Evolutionary conservation across 306 rosid species (phyloP).

Genomic region (Alnus glutinosa): DNA sequence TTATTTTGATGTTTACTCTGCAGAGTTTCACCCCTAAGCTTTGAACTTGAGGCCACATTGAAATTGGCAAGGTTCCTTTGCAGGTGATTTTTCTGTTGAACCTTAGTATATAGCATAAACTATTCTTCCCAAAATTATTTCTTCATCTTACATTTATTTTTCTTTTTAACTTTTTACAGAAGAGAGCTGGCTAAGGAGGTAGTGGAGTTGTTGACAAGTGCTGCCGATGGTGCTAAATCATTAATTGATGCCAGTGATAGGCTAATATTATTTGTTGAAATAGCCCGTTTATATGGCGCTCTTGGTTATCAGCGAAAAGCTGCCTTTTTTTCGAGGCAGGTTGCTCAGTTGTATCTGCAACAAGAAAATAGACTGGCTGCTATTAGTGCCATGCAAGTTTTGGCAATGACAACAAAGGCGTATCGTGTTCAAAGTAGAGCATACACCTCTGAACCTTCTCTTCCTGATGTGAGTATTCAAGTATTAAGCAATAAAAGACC

Average conservation of each 20-base stretch:
- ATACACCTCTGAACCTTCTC: slow-evolving; percentile 44
- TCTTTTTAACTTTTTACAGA: slow-evolving; percentile 43
- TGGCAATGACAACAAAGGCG: slow-evolving; percentile 95
- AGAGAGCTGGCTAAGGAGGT: slow-evolving; percentile 93
- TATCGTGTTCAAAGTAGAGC: slow-evolving; percentile 95
- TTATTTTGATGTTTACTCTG: slow-evolving; percentile 31
- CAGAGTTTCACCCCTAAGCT: slow-evolving; percentile 97
- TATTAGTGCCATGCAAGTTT: slow-evolving; percentile 98
- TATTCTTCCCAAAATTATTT: not conserved
- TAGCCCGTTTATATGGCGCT: slow-evolving; percentile 93
- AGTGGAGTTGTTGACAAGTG: slow-evolving; percentile 80
- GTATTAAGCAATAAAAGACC: slow-evolving; percentile 17
- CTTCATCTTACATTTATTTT: not conserved
- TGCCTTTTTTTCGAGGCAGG: slow-evolving; percentile 95
- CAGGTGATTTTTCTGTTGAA: slow-evolving; percentile 53
- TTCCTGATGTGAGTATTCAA: slow-evolving; percentile 60
- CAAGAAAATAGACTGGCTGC: slow-evolving; percentile 93
- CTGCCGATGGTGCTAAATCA: slow-evolving; percentile 97
- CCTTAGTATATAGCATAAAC: not conserved
- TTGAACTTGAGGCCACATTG: slow-evolving; percentile 97
- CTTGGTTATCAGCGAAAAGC: slow-evolving; percentile 97
- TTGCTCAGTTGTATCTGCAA: slow-evolving; percentile 93
- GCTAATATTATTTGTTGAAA: slow-evolving; percentile 79
- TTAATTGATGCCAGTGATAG: slow-evolving; percentile 95
- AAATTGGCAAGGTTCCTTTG: slow-evolving; percentile 95